Base-by-base conservation (phyloP, 164 flowering plant genomes). In the Paratinospora sagittata region DNA sequence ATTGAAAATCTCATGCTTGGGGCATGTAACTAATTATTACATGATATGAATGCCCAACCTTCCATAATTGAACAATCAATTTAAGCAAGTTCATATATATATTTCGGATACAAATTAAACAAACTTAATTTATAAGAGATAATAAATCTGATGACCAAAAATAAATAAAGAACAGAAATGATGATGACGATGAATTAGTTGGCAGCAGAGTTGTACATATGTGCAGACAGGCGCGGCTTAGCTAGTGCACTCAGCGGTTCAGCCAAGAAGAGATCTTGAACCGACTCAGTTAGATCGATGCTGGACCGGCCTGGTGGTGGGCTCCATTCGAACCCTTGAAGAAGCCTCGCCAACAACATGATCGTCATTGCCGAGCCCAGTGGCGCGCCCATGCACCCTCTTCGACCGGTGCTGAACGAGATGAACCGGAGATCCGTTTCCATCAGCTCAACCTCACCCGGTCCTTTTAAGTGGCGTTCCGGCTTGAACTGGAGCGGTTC, bases 401-500 rank as follows among this genome's bases (percentile, higher is more conserved):
- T 76, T 30, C 79, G 68, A 8, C 89, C 87, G 0, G 81, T 72
- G 66, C 81, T 78, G 61, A 85, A 85, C 0, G 82, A 74, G 19
- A 84, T 76, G 68, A 85, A 77, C 26, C 78, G 72, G 4, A 84
- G 63, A 4, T 84, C 80, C 0, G 67, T 71, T 60, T 85, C 85
- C 1, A n/a, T 30, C 0, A 84, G 73, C 2, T 72, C 75, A 9
- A 81, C 78, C 0, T 63, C 65, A 7, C 21, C 66, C 5, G 61
- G 67, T n/a, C n/a, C n/a, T 8, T 64, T 73, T 8, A 84, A 63
- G 68, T 84, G 86, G 4, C 88, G 84, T 36, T 84, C 84, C 0
- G 88, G 90, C 16, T 80, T 76, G 81, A 77, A 87, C 70, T 39
- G 71, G 8, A 78, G 76, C 0, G 82, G 82, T 11, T 80, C 78